Percentiles rank a stretch among this genome's conserved stretches.
These are phyloP conservation scores for Parathielavia hyrcaniae DNA, from an alignment of 495 filamentous ascomycete species.

Conservation along the genomic window DNA sequence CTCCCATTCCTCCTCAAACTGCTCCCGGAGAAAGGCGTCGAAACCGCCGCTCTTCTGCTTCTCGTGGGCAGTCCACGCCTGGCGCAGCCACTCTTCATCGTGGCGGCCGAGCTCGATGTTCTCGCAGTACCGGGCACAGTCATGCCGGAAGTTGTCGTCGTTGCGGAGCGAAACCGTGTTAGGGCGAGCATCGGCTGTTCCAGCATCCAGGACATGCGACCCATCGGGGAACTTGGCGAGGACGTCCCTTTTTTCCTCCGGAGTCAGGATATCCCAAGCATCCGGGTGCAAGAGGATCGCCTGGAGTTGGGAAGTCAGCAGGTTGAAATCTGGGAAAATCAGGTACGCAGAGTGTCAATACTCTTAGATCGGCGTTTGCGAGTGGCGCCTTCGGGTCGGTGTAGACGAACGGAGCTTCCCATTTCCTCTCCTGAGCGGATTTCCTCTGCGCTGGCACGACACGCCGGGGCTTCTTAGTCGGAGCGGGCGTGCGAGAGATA, in stretches of 20 bases:
- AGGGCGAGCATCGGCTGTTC: slow-evolving; percentile 33
- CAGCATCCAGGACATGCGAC: slow-evolving; percentile 30
- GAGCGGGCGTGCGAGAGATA: neutral
- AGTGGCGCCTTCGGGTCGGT: slow-evolving; percentile 53
- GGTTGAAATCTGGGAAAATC: neutral
- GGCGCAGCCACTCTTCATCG: slow-evolving; percentile 57
- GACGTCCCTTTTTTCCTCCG: slow-evolving; percentile 51
- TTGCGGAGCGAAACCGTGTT: slow-evolving; percentile 34
- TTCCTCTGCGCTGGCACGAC: slow-evolving; percentile 9
- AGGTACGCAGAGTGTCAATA: slow-evolving; percentile 31
- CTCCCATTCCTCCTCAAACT: slow-evolving; percentile 67
- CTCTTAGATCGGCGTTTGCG: slow-evolving; percentile 50
- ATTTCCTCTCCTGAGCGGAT: slow-evolving; percentile 26
- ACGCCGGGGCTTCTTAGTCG: slow-evolving; percentile 19
- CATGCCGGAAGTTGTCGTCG: slow-evolving; percentile 43
- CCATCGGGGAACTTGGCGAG: slow-evolving; percentile 52
- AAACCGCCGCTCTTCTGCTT: slow-evolving; percentile 62
- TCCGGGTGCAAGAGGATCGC: slow-evolving; percentile 49
- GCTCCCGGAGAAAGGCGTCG: slow-evolving; percentile 58
- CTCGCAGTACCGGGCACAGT: slow-evolving; percentile 39
- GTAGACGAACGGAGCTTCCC: slow-evolving; percentile 44
- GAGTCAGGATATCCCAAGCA: slow-evolving; percentile 54
- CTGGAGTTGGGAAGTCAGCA: slow-evolving; percentile 31
- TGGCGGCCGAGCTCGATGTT: slow-evolving; percentile 57
- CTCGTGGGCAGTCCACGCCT: slow-evolving; percentile 57